These are phyloP conservation scores for Inonotus obliquus DNA, from an alignment of 1,284 basidiomycete genomes.

Conservation along the genomic window DNA sequence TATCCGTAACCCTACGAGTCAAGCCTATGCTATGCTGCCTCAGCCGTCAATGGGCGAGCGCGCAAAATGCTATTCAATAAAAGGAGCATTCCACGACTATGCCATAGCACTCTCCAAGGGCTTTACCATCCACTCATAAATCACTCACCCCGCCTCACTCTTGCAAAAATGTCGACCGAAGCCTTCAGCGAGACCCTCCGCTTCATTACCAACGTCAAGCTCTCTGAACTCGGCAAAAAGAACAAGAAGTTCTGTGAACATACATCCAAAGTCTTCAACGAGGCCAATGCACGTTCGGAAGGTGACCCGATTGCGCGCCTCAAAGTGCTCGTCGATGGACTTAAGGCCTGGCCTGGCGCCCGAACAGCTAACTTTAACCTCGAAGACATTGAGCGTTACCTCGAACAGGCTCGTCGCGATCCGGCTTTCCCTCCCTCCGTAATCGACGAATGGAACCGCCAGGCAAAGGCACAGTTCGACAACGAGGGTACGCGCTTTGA, in stretches of 20 bases:
- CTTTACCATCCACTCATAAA: too few species aligned
- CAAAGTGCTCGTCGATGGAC: slow-evolving; percentile 9
- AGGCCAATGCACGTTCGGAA: not conserved
- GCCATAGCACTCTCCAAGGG: too few species aligned
- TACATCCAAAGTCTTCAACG: not conserved
- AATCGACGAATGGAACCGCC: slow-evolving; percentile 11
- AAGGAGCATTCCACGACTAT: too few species aligned
- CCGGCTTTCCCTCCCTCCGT: not conserved
- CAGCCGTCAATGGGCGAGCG: too few species aligned
- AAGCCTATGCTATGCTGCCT: too few species aligned
- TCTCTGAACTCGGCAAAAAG: slow-evolving; percentile 37
- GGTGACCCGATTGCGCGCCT: slow-evolving; percentile 2
- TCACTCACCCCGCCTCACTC: too few species aligned
- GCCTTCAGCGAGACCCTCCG: slow-evolving; percentile 29
- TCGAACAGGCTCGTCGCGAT: slow-evolving; percentile 14
- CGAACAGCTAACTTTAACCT: slow-evolving; percentile 13
- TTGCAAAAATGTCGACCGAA: slow-evolving; percentile 17
- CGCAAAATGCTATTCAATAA: too few species aligned
- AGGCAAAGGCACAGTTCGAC: slow-evolving; percentile 10
- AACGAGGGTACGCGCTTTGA: slow-evolving; percentile 17
- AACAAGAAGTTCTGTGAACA: slow-evolving; percentile 1
- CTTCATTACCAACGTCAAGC: slow-evolving; percentile 40
- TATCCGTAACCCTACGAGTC: too few species aligned
- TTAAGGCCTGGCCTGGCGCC: slow-evolving; percentile 13
- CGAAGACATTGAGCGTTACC: slow-evolving; percentile 8